phyloP scores from a whole-genome alignment of 169 alveolate genomes.

The Eimeria falciformis region DNA sequence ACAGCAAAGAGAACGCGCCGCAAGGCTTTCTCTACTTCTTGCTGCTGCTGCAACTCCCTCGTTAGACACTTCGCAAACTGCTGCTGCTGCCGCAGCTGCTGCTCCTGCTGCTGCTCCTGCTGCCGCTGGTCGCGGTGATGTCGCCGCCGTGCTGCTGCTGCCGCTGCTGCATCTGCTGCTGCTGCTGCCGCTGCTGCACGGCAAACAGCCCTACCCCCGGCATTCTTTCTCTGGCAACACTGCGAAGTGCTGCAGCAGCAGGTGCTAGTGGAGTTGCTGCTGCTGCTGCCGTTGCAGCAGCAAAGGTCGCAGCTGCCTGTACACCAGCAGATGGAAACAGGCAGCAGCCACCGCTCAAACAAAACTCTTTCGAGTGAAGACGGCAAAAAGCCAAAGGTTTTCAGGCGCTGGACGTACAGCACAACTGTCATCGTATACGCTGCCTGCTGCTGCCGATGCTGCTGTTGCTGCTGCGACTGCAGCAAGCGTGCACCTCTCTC shows the following conservation, averaged over 20 bases:
- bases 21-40: conserved; percentile 54
- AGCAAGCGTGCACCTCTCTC: conserved; percentile 8
- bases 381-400: conserved; percentile 49
- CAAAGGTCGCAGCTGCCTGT: conserved; percentile 45
- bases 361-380: conserved; percentile 55
- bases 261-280: conserved; percentile 9
- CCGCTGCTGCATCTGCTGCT: not conserved
- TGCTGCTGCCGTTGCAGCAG: conserved; percentile 58
- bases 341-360: conserved; percentile 69
- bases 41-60: conserved; percentile 38
- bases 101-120: not conserved
- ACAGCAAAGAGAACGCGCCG: conserved; percentile 56
- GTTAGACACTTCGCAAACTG: conserved; percentile 27
- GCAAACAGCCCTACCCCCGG: conserved; percentile 1
- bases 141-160: not conserved
- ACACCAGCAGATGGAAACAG: conserved; percentile 58
- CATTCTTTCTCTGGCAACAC: conserved; percentile 37
- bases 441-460: conserved; percentile 27
- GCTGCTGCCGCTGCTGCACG: not conserved
- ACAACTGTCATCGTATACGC: conserved; percentile 50
- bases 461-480: conserved; percentile 29
- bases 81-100: conserved; percentile 35
- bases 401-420: conserved; percentile 52
- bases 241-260: conserved; percentile 71
- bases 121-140: not conserved